Evolutionary conservation across 176 grass and related monocot species (phyloP), one percentile per base, ranked within the genome.

Genomic region (Aegilops tauschii): DNA sequence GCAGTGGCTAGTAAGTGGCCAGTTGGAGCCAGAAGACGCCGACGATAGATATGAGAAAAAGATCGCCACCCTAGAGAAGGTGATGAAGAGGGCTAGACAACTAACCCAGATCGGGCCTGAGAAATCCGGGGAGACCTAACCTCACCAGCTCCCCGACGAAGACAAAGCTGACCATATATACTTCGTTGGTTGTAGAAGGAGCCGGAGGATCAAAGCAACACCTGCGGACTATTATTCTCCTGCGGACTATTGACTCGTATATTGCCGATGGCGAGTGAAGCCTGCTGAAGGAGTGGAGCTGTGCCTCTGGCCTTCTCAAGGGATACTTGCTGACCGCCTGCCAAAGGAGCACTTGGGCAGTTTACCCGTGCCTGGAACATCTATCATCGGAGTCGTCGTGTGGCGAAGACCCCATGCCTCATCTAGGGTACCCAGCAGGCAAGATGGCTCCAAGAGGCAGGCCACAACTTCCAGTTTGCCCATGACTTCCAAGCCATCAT

Each of bases 191-290:
- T 50, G 47, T 50, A 50, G 13, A 1, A 50, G 47, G 47, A 50
- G 13, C 47, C 13, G 0, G 4, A 50, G 47, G 13, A 16, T 13
- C 47, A 50, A 50, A 50, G 0, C 13, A 50, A 13, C 47, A 25
- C 23, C 23, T 25, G 23, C 23, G 23, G 23, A 8, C 62, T 80
- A 44, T 12, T 45, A 12, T 36, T 40, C 8, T 80, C 50, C 58
- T 93, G 62, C 86, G 93, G 93, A 88, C 50, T 14, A 92, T 90
- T 23, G 81, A 93, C 49, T 90, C 89, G 5, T 98, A 95, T 69
- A 78, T 87, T 68, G 25, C 86, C 7, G 86, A 92, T 88, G 93
- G 35, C 83, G 90, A 73, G 68, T 89, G 8, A 89, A 95, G 66
- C 93, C 68, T 25, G 80, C 61, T 16, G 52, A 89, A 27, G 93